Evolutionary conservation across 371 early-diverging fungal genomes (phyloP), one percentile per base, ranked within the genome.

Genomic region (Circinella minor): DNA sequence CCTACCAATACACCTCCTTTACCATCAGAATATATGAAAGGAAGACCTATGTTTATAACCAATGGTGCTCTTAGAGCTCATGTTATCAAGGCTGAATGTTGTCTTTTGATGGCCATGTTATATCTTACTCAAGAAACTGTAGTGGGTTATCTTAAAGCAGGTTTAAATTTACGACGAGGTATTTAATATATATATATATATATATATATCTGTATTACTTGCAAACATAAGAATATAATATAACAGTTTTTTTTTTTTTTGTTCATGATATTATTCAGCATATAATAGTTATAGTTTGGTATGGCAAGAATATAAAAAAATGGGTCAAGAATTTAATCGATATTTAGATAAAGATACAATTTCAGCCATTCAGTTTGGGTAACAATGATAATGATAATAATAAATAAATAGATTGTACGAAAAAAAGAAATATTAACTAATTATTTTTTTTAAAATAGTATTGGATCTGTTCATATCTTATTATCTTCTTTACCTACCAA

Each of bases 161-260:
- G 88, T 13, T 65, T 88, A 34, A 90, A 89, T 68, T 69, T 90
- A 38, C 77, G 88, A 46, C 76, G 85, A 84, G 90, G 90, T 89
- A 80, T n/a, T n/a, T n/a, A n/a, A n/a, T n/a, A n/a, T n/a, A n/a
- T n/a, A n/a, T n/a, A n/a, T n/a, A n/a, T n/a, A n/a, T n/a, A 62
- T 27, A 1, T 2, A 27, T 27, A 27, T 27, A 27, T 27, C 27
- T 27, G 27, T 27, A 27, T 27, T 27, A 27, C 27, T 20, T 18
- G 36, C 20, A 37, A 61, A 15, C 39, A 39, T 20, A 20, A 10
- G 36, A 34, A 47, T 11, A 47, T 47, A 3, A 47, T 47, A 1
- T 27, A 47, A 13, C 54, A 54, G 8, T 55, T 57, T 39, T 57
- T 66, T 66, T 43, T 38, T 57, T 37, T 54, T 59, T 55, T 14